Evolutionary conservation across 2,329 filamentous ascomycete species (phyloP).

Genomic region (Penicillium sp.): DNA sequence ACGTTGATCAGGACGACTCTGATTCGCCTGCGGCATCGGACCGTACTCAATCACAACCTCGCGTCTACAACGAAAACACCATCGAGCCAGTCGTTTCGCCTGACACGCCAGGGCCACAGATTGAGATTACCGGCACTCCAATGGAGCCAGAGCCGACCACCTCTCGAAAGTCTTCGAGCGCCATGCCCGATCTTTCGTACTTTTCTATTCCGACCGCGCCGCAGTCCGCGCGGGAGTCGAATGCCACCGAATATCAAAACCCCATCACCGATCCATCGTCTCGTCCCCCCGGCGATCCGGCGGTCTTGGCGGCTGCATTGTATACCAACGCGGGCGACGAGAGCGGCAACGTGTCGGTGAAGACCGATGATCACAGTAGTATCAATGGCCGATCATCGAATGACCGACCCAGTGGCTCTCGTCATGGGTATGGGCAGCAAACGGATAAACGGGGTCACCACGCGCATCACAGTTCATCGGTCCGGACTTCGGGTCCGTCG

Average conservation of each 20-base stretch:
- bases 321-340: slow-evolving; percentile 20
- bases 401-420: slow-evolving; percentile 27
- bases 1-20: slow-evolving; percentile 11
- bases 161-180: slow-evolving; percentile 29
- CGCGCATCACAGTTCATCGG: slow-evolving; percentile 31
- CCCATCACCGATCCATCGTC: slow-evolving; percentile 11
- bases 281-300: slow-evolving; percentile 20
- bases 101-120: slow-evolving; percentile 31
- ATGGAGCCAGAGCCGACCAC: slow-evolving; percentile 18
- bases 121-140: slow-evolving; percentile 30
- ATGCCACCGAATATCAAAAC: slow-evolving; percentile 12
- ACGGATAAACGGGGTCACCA: slow-evolving; percentile 23
- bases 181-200: slow-evolving; percentile 24
- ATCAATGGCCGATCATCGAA: slow-evolving; percentile 11
- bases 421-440: slow-evolving; percentile 18
- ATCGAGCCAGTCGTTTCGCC: slow-evolving; percentile 32
- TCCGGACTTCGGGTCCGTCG: slow-evolving; percentile 28
- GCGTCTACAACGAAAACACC: slow-evolving; percentile 28
- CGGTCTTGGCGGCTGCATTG: slow-evolving; percentile 25
- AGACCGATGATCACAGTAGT: slow-evolving; percentile 7
- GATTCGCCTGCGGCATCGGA: slow-evolving; percentile 10
- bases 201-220: slow-evolving; percentile 19
- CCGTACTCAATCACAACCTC: slow-evolving; percentile 7
- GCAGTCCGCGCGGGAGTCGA: slow-evolving; percentile 10
- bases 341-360: slow-evolving; percentile 10